Conservation (phyloP, 208 protist genomes). For the Naegleria fowleri region DNA sequence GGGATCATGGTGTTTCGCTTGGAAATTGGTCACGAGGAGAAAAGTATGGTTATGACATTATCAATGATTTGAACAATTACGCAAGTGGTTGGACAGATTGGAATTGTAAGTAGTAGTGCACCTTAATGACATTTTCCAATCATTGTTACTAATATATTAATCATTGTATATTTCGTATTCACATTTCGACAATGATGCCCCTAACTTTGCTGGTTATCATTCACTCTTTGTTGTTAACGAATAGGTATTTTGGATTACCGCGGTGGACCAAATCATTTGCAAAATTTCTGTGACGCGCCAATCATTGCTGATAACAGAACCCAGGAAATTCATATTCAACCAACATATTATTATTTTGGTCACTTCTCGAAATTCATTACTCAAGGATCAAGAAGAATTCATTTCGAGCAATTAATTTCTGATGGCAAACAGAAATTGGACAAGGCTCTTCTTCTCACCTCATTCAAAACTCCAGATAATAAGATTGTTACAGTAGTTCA, state of each 20-base stretch:
- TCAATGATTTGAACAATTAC: constrained; percentile 35
- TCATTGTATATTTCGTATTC: no score
- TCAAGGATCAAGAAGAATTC: constrained; percentile 32
- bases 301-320: constrained; percentile 37
- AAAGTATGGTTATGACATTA: constrained; percentile 45
- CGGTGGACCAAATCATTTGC: constrained; percentile 48
- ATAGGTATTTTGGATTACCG: constrained; percentile 29
- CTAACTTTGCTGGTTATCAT: no score
- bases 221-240: no score
- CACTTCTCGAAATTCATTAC: constrained; percentile 44
- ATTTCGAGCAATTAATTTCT: not conserved
- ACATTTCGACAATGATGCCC: no score
- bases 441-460: not conserved
- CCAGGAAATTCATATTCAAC: constrained; percentile 28
- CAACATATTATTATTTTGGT: constrained; percentile 45
- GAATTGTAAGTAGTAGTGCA: constrained; percentile 41
- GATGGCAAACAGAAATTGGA: not conserved
- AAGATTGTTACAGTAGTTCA: not conserved
- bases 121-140: no score
- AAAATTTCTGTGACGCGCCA: constrained; percentile 43
- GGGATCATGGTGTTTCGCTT: not conserved
- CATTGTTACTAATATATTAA: no score
- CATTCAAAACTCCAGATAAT: not conserved
- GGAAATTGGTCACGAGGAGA: constrained; percentile 26
- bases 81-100: constrained; percentile 48